phyloP scores from a whole-genome alignment of 305 asterid species.

The Coffea humblotiana region DNA sequence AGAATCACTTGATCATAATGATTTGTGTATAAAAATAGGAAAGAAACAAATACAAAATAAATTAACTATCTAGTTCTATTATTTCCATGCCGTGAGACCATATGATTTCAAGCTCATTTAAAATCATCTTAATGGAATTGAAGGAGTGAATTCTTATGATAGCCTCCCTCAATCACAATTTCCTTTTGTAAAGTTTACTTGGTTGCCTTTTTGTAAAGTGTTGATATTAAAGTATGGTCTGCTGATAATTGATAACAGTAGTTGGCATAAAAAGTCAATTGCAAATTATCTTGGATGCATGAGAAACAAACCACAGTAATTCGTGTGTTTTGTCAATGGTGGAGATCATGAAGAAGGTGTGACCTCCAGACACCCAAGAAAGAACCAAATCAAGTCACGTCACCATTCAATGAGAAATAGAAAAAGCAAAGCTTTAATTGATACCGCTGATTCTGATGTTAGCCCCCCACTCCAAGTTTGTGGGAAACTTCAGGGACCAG shows the following conservation, averaged over 20 bases:
- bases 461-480: constrained; percentile 21
- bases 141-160: neutral
- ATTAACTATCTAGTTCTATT: neutral
- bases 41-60: too few species aligned
- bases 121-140: neutral
- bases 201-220: neutral
- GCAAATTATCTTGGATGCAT: neutral
- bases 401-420: constrained; percentile 21
- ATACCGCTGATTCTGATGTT: constrained; percentile 23
- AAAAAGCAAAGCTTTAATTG: constrained; percentile 23
- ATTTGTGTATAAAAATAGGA: too few species aligned
- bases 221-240: neutral
- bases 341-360: constrained; percentile 9
- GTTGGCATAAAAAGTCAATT: neutral
- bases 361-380: neutral
- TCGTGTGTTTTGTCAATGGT: neutral
- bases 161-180: neutral
- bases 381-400: neutral
- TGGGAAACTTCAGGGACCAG: constrained; percentile 29
- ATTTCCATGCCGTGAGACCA: neutral
- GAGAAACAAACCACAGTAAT: neutral
- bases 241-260: neutral
- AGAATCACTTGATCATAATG: too few species aligned
- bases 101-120: neutral
- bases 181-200: neutral